Base-by-base conservation (phyloP, 1,284 basidiomycete species). In the Irpex sp. region DNA sequence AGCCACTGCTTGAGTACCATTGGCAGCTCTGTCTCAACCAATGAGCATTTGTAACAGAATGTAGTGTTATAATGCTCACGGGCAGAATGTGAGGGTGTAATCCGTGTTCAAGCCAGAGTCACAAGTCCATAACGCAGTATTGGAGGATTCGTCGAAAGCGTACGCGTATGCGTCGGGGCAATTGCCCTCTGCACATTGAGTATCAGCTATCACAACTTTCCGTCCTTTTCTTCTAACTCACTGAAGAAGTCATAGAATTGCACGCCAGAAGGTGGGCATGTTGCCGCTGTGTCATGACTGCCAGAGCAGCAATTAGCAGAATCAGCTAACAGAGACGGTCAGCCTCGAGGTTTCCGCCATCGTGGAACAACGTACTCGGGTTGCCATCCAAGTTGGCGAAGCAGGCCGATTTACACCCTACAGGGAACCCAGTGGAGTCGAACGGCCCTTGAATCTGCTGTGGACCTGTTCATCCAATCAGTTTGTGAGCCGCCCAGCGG, bases 31-130 rank as follows among this genome's bases (percentile, higher is more conserved):
- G n/a, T 59, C n/a, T 8, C 17, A 3, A 26, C 19, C 9, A 55
- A 55, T 15, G 9, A 31, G 11, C 54, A 55, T 26, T 17, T 6
- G 26, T 26, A 31, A 8, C 31, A 5, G 3, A 8, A 31, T 15
- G 31, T n/a, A 36, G 5, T 26, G 19, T 26, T 9, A 5, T 21
- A 15, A n/a, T 11, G 26, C 71, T 59, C 56, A 80, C 72, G 81
- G 81, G 71, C 82, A 84, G 73, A 83, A 84, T 0, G 81, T 83
- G 56, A 84, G 60, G 2, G 79, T 82, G 65, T 81, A 85, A 65
- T 82, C 78, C 1, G 81, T 78, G 11, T 74, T 72, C 58, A 71
- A 64, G 15, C 68, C 59, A 2, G 77, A 72, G 31, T 70, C 68
- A 67, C 83, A 84, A 0, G 77, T 81, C 77, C 77, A 82, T 26